Evolutionary conservation across 495 filamentous ascomycete species (phyloP).

Genomic region (Clavariopsis aquatica): DNA sequence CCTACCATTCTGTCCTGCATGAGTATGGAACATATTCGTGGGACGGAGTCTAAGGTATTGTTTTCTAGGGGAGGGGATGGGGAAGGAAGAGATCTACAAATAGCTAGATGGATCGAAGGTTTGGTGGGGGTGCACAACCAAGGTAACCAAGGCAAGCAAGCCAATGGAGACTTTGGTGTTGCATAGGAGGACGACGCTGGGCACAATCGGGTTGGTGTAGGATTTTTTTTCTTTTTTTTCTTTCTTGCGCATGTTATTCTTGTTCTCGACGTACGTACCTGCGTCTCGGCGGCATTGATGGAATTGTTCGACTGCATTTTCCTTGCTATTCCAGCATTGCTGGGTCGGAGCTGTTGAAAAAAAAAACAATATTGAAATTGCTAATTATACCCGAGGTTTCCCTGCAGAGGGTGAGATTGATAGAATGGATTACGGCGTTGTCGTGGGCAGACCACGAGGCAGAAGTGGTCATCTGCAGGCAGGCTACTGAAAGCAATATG

Average conservation of each 20-base stretch:
- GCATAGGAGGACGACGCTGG: neutral
- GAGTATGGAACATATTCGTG: slow-evolving; percentile 8
- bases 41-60: neutral
- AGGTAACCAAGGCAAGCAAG: no score
- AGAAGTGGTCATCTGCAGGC: neutral
- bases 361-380: slow-evolving; percentile 12
- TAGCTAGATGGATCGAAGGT: neutral
- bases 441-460: slow-evolving; percentile 18
- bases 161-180: no score
- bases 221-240: neutral
- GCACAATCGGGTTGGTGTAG: neutral
- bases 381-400: neutral
- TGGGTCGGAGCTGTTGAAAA: neutral
- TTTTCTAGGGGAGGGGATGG: no score
- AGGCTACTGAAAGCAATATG: slow-evolving; percentile 1
- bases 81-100: neutral
- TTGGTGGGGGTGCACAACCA: neutral
- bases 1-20: slow-evolving; percentile 24
- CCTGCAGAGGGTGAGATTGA: slow-evolving; percentile 1
- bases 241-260: neutral
- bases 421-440: neutral
- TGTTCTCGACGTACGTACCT: neutral
- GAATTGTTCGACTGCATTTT: neutral
- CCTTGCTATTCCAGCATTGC: neutral
- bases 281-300: neutral